phyloP scores from a whole-genome alignment of 2,329 filamentous ascomycete genomes.

The Thermoascus crustaceus region DNA sequence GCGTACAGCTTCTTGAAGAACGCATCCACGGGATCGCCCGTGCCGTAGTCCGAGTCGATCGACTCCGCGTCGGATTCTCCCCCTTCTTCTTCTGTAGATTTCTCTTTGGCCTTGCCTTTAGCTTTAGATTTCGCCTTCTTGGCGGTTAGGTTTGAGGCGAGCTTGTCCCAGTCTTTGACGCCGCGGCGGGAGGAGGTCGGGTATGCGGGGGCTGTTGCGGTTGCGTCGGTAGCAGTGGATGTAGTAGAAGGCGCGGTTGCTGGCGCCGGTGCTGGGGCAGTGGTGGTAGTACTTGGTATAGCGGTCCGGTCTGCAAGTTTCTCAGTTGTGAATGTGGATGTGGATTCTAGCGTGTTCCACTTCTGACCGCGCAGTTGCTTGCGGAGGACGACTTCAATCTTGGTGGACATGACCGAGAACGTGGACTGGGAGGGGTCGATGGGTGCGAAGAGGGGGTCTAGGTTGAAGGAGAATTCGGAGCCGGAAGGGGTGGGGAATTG shows the following conservation, averaged over 20 bases:
- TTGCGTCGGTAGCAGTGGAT: constrained; percentile 11
- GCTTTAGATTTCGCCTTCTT: constrained; percentile 27
- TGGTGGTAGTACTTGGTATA: constrained; percentile 2
- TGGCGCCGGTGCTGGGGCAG: constrained; percentile 8
- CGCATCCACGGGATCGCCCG: constrained; percentile 58
- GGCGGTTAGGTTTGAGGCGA: constrained; percentile 47
- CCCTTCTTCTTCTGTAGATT: constrained; percentile 20
- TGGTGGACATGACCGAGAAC: constrained; percentile 61
- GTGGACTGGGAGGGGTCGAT: constrained; percentile 57
- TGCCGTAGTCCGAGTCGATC: constrained; percentile 36
- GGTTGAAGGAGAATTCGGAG: constrained; percentile 51
- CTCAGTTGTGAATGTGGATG: constrained; percentile 19
- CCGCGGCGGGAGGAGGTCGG: constrained; percentile 79
- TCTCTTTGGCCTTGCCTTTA: constrained; percentile 18
- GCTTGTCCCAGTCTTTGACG: constrained; percentile 85
- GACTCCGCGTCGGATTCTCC: constrained; percentile 48
- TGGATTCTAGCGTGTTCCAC: constrained; percentile 55
- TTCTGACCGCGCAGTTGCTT: constrained; percentile 60
- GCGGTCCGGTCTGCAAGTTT: constrained; percentile 12
- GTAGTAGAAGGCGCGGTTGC: constrained; percentile 3
- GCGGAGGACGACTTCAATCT: constrained; percentile 66
- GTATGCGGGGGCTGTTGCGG: constrained; percentile 53
- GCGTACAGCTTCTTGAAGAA: constrained; percentile 93
- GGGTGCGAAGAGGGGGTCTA: constrained; percentile 58
- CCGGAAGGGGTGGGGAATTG: constrained; percentile 50